Conservation (phyloP, 2,329 filamentous ascomycete genomes). For the Rutstroemia sp. region DNA sequence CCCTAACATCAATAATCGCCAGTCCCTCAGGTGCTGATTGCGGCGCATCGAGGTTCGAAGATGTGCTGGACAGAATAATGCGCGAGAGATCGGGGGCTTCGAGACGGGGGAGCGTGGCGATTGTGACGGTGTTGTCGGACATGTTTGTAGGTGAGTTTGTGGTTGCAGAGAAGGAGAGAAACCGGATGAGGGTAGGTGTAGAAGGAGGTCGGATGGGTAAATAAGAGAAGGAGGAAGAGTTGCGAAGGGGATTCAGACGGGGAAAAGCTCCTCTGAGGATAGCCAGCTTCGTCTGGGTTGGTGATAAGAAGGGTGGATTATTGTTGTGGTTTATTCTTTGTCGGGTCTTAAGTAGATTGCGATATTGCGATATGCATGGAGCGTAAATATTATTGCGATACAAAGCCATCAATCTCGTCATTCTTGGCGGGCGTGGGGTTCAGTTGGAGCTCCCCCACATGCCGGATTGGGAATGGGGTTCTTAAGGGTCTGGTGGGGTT, state of each 20-base stretch:
- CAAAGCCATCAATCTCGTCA: no score
- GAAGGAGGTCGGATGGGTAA: background rate
- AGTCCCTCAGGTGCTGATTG: constrained; percentile 33
- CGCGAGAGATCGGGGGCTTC: constrained; percentile 24
- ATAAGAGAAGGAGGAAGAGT: background rate
- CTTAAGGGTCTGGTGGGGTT: no score
- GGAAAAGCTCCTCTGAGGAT: no score
- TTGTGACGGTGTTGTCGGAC: constrained; percentile 13
- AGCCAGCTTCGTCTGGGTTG: no score
- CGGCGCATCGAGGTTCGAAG: constrained; percentile 21
- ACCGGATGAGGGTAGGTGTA: background rate
- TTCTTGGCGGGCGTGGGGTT: no score
- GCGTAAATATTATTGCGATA: no score
- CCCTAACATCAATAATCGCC: constrained; percentile 83
- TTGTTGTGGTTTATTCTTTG: no score
- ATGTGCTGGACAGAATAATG: constrained; percentile 22
- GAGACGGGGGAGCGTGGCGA: constrained; percentile 26
- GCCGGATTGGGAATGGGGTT: no score
- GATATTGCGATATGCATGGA: no score
- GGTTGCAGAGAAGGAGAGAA: background rate
- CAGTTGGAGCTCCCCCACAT: no score
- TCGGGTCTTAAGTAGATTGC: no score
- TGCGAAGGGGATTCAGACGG: background rate
- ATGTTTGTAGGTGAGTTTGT: constrained; percentile 11
- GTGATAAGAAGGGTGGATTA: no score